Base-by-base conservation (phyloP, 306 rosid species). In the Cicer yamashitae region DNA sequence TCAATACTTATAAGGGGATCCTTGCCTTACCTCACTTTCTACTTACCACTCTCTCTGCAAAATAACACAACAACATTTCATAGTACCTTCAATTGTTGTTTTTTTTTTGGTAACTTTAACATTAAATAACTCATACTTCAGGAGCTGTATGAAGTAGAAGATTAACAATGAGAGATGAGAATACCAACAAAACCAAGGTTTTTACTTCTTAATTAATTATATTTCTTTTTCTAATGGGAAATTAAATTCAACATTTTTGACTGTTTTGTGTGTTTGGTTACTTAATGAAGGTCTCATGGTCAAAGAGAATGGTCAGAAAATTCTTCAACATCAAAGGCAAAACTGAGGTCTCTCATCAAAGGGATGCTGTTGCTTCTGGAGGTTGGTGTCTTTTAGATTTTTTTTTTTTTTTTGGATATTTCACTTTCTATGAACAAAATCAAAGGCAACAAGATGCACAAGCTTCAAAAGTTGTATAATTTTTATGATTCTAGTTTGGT, bases 261-360 rank as follows among this genome's bases (percentile, higher is more conserved):
- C 79, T 89, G 71, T 83, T 82, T 46, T 45, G 3, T 77, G 59
- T 71, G 34, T 75, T 84, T 81, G 67, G 62, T 38, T 38, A 72
- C 68, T 86, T 82, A 82, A 58, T 84, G 89, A 82, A 96, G 99
- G 93, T 96, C 88, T 90, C 98, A 43, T 96, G 99, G 99, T 89
- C 99, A 44, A 96, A 90, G 94, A 92, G 92, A 89, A 92, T 96
- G 98, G 97, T 92, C 83, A 89, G 96, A 70, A 96, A 96, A 83
- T 89, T 90, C 89, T 92, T 96, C 91, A 96, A 96, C 67, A 88
- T 96, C 88, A 92, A 90, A 92, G 80, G 91, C 88, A 92, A 96
- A 78, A 80, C 75, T 39, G 91, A 96, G 76, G 96, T 88, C 50
- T 87, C 92, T 22, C 92, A 79, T 66, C 99, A 88, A 74, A 82